Base-by-base conservation (phyloP, 192 early-diverging fungal species). In the Linnemannia zychae region DNA sequence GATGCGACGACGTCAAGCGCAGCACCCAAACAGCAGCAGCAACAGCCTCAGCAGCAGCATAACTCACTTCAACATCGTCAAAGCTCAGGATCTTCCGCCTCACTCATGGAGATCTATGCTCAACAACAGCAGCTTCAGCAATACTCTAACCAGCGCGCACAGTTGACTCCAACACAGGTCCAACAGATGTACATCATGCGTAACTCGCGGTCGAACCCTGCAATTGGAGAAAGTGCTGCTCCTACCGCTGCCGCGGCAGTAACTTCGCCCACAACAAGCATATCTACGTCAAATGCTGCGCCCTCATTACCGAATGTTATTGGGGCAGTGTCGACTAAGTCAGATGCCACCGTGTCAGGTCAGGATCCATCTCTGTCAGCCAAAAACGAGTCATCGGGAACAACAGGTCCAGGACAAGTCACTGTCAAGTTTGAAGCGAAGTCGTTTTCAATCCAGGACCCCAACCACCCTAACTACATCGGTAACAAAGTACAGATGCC, bases 71-170 rank as follows among this genome's bases (percentile, higher is more conserved):
- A 71, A n/a, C 70, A 71, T 11, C 70, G 44, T n/a, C 44, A 63
- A 28, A 63, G 57, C 15, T n/a, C 24, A 63, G 57, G 57, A 15
- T 63, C 57, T 31, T 63, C 57, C 9, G 28, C 53, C 28, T 66
- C 77, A 24, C 33, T 79, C 18, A 63, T 72, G 69, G 77, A 79
- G 17, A 79, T 79, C 17, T 79, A 72, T 79, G 70, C 70, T 1
- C 77, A 79, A 15, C 77, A 79, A 24, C 77, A 79, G 44, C 70
- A 72, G 13, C 38, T 79, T 1, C 70, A 72, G 50, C 67, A 72
- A 47, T 79, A 79, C 37, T 79, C 77, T 1, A 79, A 79, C n/a
- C 77, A 79, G n/a, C 22, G 77, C 4, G 77, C 77, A 16, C 77
- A 79, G 47, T 31, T 79, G 28, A 40, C 77, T 7, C 77, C 69